These are phyloP conservation scores for Penicillium oxalicum DNA, from an alignment of 2,329 filamentous ascomycete species.

Conservation along the genomic window DNA sequence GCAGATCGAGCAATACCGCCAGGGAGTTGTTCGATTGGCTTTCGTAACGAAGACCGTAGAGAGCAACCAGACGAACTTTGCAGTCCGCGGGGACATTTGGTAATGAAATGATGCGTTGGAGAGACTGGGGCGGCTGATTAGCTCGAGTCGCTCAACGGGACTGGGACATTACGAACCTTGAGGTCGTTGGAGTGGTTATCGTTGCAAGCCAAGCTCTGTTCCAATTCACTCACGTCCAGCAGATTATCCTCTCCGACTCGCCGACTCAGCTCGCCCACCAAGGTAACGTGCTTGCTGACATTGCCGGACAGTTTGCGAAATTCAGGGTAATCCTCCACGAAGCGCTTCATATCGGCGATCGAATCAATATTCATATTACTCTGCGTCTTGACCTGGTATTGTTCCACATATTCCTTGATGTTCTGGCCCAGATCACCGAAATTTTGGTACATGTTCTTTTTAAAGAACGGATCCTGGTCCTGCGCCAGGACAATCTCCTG, in stretches of 20 bases:
- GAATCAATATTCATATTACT: conserved; percentile 94
- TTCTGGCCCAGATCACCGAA: conserved; percentile 93
- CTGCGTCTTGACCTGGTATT: conserved; percentile 97
- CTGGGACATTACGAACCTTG: conserved; percentile 55
- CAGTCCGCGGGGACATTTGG: conserved; percentile 70
- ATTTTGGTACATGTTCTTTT: conserved; percentile 98
- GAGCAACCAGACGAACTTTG: conserved; percentile 81
- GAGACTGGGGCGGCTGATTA: conserved; percentile 47
- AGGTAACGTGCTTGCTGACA: conserved; percentile 94
- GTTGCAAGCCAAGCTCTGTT: conserved; percentile 94
- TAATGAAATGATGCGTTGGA: conserved; percentile 81
- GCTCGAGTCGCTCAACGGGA: not conserved
- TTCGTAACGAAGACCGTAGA: conserved; percentile 92
- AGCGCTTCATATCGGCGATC: conserved; percentile 97
- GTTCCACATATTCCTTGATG: conserved; percentile 97
- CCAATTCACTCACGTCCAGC: conserved; percentile 93
- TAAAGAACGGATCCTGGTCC: conserved; percentile 98
- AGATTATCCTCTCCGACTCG: conserved; percentile 79
- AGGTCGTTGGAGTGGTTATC: conserved; percentile 88
- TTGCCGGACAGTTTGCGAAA: conserved; percentile 96
- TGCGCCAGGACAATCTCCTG: conserved; percentile 93
- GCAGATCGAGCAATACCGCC: conserved; percentile 77
- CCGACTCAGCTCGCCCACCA: conserved; percentile 88
- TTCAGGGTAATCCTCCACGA: conserved; percentile 97
- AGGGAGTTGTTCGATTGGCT: conserved; percentile 79